Base-by-base conservation (phyloP, 352 stramenopile genomes). In the Plasmopara viticola region DNA sequence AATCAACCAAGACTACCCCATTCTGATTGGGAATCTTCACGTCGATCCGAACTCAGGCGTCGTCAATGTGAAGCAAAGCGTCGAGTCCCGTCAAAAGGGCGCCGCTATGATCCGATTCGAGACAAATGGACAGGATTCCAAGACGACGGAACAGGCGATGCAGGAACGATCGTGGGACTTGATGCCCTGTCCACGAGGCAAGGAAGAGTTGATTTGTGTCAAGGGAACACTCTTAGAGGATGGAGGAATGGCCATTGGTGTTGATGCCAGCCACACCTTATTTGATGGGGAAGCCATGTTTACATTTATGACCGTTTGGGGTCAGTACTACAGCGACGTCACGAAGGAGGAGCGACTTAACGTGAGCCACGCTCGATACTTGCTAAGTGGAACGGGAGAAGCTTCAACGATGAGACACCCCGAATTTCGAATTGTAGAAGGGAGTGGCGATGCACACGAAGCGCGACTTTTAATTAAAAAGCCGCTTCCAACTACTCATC, bases 261-360 rank as follows among this genome's bases (percentile, higher is more conserved):
- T 83, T 17, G 59, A 80, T 48, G 45, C 59, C 34, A 75, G 38
- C 18, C 74, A 87, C 56, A 61, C 43, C 3, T 44, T 87, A 29
- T 56, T 85, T 12, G 76, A 87, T 30, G 71, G 58, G 7, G 66
- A 85, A 37, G 64, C 43, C 1, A 58, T 78, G 46, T 82, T 85
- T 59, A 85, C 67, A 8, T 82, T 87, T 44, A 76, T 79, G 62
- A 77, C 67, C 29, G 53, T 66, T n/a, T 87, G 76, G 73, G 70
- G 71, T 6, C 57, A 74, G 52, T 68, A 77, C 54, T 85, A 82
- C 54, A 70, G 65, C 34, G 53, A 51, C 0, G 44, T 84, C 1
- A 31, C 44, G 9, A 58, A 66, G 18, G 18, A 58, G 2, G 43
- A 72, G 9, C 58, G 66, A 14, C 39, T 66, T 4, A 29, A 48